phyloP scores from a whole-genome alignment of 805 yeast species.

The Grigorovia humatica region DNA sequence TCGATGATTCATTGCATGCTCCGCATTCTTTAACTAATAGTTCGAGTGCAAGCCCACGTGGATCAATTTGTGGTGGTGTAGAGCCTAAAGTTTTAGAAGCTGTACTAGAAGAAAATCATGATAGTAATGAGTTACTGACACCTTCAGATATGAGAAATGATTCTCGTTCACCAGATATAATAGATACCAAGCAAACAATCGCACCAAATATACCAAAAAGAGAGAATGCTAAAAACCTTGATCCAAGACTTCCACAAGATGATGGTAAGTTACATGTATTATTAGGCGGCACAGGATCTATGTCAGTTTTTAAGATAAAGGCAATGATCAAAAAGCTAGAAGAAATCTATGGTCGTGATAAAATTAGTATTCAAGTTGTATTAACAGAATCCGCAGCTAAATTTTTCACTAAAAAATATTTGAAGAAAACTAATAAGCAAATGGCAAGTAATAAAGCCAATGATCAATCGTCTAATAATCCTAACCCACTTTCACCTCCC shows the following conservation, averaged over 20 bases:
- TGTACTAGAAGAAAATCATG: constrained; percentile 6
- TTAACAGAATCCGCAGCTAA: constrained; percentile 80
- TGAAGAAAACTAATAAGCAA: constrained; percentile 8
- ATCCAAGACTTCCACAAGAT: constrained; percentile 61
- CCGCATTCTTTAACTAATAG: constrained; percentile 13
- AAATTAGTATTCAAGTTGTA: constrained; percentile 73
- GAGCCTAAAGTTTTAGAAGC: constrained; percentile 5
- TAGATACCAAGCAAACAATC: constrained; percentile 3
- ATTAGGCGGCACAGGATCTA: constrained; percentile 82
- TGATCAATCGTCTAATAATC: not conserved
- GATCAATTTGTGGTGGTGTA: not conserved
- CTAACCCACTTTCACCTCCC: not conserved
- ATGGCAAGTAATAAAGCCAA: not conserved
- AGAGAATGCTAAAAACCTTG: constrained; percentile 40
- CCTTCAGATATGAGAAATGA: not conserved
- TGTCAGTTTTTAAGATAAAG: constrained; percentile 74
- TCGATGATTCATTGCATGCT: constrained; percentile 17
- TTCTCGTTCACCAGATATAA: not conserved
- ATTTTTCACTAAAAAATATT: constrained; percentile 32
- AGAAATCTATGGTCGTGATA: constrained; percentile 67
- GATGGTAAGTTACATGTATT: constrained; percentile 82
- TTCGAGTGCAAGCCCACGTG: constrained; percentile 14
- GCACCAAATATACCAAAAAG: constrained; percentile 26
- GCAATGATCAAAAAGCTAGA: constrained; percentile 69
- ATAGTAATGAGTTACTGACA: not conserved